These are phyloP conservation scores for Pinus taeda DNA, from an alignment of 75 land plant species.

Conservation along the genomic window DNA sequence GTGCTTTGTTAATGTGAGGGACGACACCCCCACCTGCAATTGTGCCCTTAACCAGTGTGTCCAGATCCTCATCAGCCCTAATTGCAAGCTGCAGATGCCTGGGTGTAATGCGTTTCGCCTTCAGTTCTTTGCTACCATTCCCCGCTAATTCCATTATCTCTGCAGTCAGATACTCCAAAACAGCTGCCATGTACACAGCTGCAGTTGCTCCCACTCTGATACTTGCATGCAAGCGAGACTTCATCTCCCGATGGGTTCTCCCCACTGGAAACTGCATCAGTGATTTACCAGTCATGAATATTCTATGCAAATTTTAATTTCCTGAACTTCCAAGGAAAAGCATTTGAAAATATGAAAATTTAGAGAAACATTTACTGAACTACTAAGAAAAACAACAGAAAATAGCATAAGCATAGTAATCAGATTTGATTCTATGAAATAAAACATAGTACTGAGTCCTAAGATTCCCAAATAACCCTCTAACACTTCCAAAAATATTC, in stretches of 20 bases:
- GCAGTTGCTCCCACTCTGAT: conserved; percentile 77
- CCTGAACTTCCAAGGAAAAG: too few relatives aligned
- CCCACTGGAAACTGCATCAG: conserved; percentile 65
- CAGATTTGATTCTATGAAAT: too few relatives aligned
- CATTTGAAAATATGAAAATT: too few relatives aligned
- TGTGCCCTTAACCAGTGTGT: conserved; percentile 36
- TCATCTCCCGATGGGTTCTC: conserved; percentile 59
- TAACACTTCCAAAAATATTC: too few relatives aligned
- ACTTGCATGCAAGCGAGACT: conserved; percentile 36
- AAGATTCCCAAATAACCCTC: too few relatives aligned
- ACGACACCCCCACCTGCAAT: conserved; percentile 43
- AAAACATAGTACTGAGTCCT: too few relatives aligned
- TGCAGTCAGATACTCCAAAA: conserved; percentile 68
- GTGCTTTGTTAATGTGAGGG: conserved; percentile 30
- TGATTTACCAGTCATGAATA: too few relatives aligned
- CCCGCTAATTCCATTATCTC: conserved; percentile 75
- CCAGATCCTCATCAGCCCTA: conserved; percentile 37
- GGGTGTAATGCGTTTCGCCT: conserved; percentile 61
- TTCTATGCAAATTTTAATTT: too few relatives aligned
- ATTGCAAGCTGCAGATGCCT: conserved; percentile 52
- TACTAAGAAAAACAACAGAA: too few relatives aligned
- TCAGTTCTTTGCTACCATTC: conserved; percentile 56
- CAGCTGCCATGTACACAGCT: conserved; percentile 73
- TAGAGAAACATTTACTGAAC: too few relatives aligned
- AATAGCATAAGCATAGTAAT: too few relatives aligned